A percentile compares a stretch with the other conserved stretches of the same genome.
phyloP scores from a whole-genome alignment of 2,329 filamentous ascomycete genomes.

The Fusarium sp. region DNA sequence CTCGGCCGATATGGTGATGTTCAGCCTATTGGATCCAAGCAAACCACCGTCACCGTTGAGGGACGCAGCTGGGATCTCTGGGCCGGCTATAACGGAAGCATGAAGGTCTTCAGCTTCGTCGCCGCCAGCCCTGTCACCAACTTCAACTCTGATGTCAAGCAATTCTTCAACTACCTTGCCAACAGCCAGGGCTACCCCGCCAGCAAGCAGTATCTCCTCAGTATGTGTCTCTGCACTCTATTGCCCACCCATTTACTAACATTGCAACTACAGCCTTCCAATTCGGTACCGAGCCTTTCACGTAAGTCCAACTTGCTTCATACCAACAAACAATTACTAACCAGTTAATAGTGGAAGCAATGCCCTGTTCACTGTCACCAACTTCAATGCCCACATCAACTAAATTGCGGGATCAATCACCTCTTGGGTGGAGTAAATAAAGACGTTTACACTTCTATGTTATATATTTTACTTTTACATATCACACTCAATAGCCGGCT shows the following conservation, averaged over 20 bases:
- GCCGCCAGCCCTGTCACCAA: not conserved
- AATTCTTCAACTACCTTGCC: constrained; percentile 20
- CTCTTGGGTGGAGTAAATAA: too few relatives aligned
- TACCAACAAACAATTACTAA: not conserved
- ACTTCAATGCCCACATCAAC: constrained; percentile 9
- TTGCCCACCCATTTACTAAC: not conserved
- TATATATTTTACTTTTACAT: not conserved
- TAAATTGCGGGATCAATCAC: not conserved
- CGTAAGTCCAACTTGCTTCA: not conserved
- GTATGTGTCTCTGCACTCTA: not conserved
- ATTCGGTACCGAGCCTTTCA: constrained; percentile 15
- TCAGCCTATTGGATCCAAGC: constrained; percentile 7
- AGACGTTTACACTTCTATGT: not conserved
- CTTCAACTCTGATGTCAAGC: constrained; percentile 23
- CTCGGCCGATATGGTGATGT: not conserved
- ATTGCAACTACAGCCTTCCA: not conserved
- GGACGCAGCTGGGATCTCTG: constrained; percentile 14
- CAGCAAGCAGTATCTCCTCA: constrained; percentile 11
- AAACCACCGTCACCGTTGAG: constrained; percentile 3
- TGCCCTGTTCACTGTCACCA: constrained; percentile 9
- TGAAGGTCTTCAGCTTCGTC: constrained; percentile 18
- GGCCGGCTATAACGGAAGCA: constrained; percentile 11
- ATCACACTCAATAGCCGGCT: not conserved
- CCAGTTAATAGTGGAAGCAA: not conserved
- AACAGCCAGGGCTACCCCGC: constrained; percentile 3